Evolutionary conservation across 2,329 filamentous ascomycete genomes (phyloP).

Genomic region (Myriosclerotinia duriaeana): DNA sequence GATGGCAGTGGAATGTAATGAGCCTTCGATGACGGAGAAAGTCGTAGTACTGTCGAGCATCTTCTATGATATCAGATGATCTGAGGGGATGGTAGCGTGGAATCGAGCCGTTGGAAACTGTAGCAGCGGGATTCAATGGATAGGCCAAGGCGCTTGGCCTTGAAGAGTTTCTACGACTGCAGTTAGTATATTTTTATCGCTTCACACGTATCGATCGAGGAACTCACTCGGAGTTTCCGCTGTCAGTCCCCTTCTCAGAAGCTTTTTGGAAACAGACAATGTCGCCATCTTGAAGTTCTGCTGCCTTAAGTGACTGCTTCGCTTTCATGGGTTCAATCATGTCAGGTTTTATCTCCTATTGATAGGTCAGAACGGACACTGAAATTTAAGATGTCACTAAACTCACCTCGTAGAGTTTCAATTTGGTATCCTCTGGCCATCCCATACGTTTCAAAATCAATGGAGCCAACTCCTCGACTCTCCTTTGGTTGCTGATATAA

Average conservation of each 20-base stretch:
- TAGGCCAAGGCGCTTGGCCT: neutral
- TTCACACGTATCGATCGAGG: neutral
- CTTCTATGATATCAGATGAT: slow-evolving; percentile 48
- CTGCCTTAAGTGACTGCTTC: slow-evolving; percentile 83
- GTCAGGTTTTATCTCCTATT: slow-evolving; percentile 85
- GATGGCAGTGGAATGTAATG: slow-evolving; percentile 74
- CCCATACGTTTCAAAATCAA: slow-evolving; percentile 79
- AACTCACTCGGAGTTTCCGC: slow-evolving; percentile 39
- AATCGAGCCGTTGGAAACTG: neutral
- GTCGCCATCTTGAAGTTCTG: slow-evolving; percentile 95
- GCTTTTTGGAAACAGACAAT: slow-evolving; percentile 89
- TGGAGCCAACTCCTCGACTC: slow-evolving; percentile 78
- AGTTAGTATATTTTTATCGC: neutral
- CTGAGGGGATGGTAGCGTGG: slow-evolving; percentile 10
- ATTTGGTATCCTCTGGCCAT: slow-evolving; percentile 73
- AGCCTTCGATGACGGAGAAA: slow-evolving; percentile 82
- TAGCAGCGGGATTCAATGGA: neutral
- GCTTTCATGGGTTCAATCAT: slow-evolving; percentile 96
- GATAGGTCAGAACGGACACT: slow-evolving; percentile 30
- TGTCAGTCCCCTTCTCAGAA: slow-evolving; percentile 53
- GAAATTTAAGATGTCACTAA: neutral
- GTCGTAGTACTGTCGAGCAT: slow-evolving; percentile 87
- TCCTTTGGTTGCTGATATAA: slow-evolving; percentile 85
- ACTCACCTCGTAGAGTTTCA: slow-evolving; percentile 73
- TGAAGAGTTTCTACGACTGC: neutral